A percentile compares a stretch with the other conserved stretches of the same genome.
Evolutionary conservation across 2,329 filamentous ascomycete genomes (phyloP).

Genomic region (Paecilomyces dactylethromorphus): DNA sequence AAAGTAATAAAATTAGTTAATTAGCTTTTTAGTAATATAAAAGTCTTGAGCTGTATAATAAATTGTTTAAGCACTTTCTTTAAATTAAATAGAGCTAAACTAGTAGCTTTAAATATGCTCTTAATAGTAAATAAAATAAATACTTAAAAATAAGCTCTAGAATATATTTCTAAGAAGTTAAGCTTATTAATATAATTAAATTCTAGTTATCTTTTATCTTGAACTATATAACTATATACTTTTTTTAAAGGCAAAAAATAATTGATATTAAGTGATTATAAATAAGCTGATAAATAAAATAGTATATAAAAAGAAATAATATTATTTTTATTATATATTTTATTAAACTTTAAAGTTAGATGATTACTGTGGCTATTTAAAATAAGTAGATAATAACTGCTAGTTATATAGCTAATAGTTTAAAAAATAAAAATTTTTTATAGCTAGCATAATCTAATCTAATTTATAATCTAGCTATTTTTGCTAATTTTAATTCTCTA

Average conservation of each 20-base stretch:
- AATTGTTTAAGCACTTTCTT: constrained; percentile 16
- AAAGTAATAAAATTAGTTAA: constrained; percentile 1
- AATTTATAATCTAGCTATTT: constrained; percentile 30
- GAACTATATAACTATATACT: constrained; percentile 21
- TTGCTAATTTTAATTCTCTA: constrained; percentile 12
- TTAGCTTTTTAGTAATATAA: background rate
- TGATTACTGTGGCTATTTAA: constrained; percentile 32
- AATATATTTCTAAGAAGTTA: background rate
- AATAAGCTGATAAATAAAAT: constrained; percentile 28
- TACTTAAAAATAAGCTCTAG: background rate
- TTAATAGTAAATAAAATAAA: constrained; percentile 5
- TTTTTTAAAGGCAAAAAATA: constrained; percentile 31
- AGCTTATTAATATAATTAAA: no score
- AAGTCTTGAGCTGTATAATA: constrained; percentile 3
- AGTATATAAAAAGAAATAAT: constrained; percentile 34
- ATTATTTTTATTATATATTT: constrained; percentile 27
- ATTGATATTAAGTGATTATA: constrained; percentile 34
- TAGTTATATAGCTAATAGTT: constrained; percentile 15
- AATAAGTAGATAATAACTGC: constrained; percentile 29
- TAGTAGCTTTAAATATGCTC: constrained; percentile 22
- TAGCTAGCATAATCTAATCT: constrained; percentile 28
- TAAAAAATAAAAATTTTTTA: constrained; percentile 27
- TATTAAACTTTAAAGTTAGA: constrained; percentile 27
- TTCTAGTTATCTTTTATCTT: background rate
- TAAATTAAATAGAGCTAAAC: constrained; percentile 25